These are phyloP conservation scores for Mycena metata DNA, from an alignment of 768 basidiomycete genomes.

Conservation along the genomic window DNA sequence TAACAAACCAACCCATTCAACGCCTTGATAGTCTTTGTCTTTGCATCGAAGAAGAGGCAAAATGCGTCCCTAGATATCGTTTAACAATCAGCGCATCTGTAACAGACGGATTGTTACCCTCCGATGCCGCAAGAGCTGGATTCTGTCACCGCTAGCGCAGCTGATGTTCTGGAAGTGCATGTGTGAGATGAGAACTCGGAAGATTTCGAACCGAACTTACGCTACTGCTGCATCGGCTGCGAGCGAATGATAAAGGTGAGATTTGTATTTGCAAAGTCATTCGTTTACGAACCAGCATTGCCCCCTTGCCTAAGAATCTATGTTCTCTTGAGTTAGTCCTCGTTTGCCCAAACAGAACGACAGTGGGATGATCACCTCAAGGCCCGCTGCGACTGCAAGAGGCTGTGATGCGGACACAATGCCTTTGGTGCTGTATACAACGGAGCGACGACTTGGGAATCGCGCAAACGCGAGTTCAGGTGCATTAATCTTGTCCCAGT, in stretches of 20 bases:
- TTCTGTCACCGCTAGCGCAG: constrained; percentile 92
- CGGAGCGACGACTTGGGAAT: constrained; percentile 88
- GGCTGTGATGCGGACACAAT: constrained; percentile 93
- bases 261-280: background rate
- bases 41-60: constrained; percentile 92
- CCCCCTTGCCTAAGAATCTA: constrained; percentile 89
- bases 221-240: constrained; percentile 95
- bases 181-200: background rate
- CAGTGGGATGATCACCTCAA: constrained; percentile 59
- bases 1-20: constrained; percentile 72
- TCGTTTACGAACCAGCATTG: constrained; percentile 80
- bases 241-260: constrained; percentile 18
- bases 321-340: too few relatives aligned
- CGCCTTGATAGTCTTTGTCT: constrained; percentile 84
- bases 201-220: background rate
- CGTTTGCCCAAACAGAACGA: too few relatives aligned
- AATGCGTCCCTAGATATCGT: constrained; percentile 78
- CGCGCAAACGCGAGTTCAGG: constrained; percentile 75
- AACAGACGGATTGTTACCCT: constrained; percentile 63
- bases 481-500: constrained; percentile 74
- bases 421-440: constrained; percentile 91
- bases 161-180: constrained; percentile 64
- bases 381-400: constrained; percentile 89
- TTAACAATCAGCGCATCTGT: constrained; percentile 1
- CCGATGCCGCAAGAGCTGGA: constrained; percentile 93